Evolutionary conservation across 2,329 filamentous ascomycete species (phyloP), one percentile per base, ranked within the genome.

Genomic region (Didymella exigua): DNA sequence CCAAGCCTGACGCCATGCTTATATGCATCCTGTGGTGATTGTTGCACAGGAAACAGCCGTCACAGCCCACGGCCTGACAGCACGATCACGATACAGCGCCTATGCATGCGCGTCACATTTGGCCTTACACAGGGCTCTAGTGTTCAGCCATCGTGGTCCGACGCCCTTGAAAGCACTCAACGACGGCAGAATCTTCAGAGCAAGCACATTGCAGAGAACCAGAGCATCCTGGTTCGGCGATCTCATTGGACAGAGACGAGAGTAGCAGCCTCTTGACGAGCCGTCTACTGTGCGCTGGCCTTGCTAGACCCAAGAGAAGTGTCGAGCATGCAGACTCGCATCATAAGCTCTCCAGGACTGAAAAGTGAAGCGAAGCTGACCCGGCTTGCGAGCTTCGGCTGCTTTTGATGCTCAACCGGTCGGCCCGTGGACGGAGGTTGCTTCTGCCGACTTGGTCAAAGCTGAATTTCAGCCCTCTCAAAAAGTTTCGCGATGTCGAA

Each of bases 281-380:
- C 59, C 34, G 45, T 54, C 45, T 59, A 59, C 48, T 56, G 70
- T 74, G 71, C 67, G 71, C 68, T 74, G 71, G 71, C 62, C 66
- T 55, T 41, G 42, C 37, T 43, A 50, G 41, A 38, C 41, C 26
- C 41, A 14, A 36, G 34, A 52, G 50, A 52, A 44, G 58, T 60
- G 61, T 63, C 56, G 56, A 49, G 21, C 29, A 62, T 66, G 67
- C 67, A 61, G 42, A 60, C 54, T 46, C 49, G 50, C 60, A 65
- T 67, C 67, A 71, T 67, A 58, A 54, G 50, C 33, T 11, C 18
- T 40, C 43, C 23, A 27, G 40, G 49, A 19, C 41, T 31, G 37
- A n/a, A 59, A 50, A 67, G 58, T 70, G 67, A 66, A 68, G 67
- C 66, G 66, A 66, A 66, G 67, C 66, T 57, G 57, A 58, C 54